These are phyloP conservation scores for Mortierella alpina DNA, from an alignment of 192 early-diverging fungal genomes.

Conservation along the genomic window DNA sequence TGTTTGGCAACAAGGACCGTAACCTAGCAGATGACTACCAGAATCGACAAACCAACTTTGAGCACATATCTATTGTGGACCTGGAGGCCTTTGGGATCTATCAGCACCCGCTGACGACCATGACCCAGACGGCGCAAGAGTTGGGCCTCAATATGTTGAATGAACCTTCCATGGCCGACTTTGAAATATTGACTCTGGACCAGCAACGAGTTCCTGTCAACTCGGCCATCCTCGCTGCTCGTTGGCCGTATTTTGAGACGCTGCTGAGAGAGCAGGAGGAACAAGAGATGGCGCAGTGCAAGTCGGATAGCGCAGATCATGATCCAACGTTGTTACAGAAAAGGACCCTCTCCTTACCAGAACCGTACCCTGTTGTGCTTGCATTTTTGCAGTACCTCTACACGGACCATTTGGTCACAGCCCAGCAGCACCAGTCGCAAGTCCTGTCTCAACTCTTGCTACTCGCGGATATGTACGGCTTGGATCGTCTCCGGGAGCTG, in stretches of 20 bases:
- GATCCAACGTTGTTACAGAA: slow-evolving; percentile 45
- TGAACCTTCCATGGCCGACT: slow-evolving; percentile 59
- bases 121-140: slow-evolving; percentile 60
- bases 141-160: slow-evolving; percentile 58
- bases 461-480: slow-evolving; percentile 69
- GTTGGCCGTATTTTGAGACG: slow-evolving; percentile 61
- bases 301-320: slow-evolving; percentile 38
- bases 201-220: slow-evolving; percentile 58
- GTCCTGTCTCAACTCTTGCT: slow-evolving; percentile 73
- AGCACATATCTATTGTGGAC: slow-evolving; percentile 72
- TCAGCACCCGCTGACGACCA: slow-evolving; percentile 58
- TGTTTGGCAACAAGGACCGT: slow-evolving; percentile 75
- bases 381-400: slow-evolving; percentile 76
- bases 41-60: slow-evolving; percentile 79
- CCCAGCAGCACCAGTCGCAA: slow-evolving; percentile 73
- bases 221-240: slow-evolving; percentile 51
- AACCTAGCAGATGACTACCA: slow-evolving; percentile 80
- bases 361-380: slow-evolving; percentile 60
- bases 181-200: slow-evolving; percentile 57
- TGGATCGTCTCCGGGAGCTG: slow-evolving; percentile 67
- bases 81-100: slow-evolving; percentile 77
- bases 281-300: slow-evolving; percentile 39
- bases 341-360: slow-evolving; percentile 50
- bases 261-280: slow-evolving; percentile 53
- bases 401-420: slow-evolving; percentile 74